Percentiles rank a stretch among this genome's conserved stretches.
These are phyloP conservation scores for Phytophthora aleatoria DNA, from an alignment of 352 stramenopile genomes.

Conservation along the genomic window DNA sequence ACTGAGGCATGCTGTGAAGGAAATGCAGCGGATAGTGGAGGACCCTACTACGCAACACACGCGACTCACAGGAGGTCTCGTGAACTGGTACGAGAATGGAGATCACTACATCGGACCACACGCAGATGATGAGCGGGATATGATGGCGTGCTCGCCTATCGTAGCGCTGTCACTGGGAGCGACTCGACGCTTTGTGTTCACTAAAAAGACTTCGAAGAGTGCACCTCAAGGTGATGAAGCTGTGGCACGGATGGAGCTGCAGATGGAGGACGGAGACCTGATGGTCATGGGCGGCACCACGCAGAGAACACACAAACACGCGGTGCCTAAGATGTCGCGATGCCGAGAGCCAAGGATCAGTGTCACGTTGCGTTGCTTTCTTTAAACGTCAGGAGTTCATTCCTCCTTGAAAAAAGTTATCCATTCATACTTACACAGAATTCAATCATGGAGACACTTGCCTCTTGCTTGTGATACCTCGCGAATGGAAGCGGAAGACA, in stretches of 20 bases:
- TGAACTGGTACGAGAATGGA: slow-evolving; percentile 88
- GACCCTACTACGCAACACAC: slow-evolving; percentile 30
- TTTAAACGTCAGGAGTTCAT: slow-evolving; percentile 18
- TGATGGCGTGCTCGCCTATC: slow-evolving; percentile 60
- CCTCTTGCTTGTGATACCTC: slow-evolving; percentile 15
- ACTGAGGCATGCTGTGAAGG: slow-evolving; percentile 45
- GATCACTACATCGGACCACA: slow-evolving; percentile 86
- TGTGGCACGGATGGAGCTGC: slow-evolving; percentile 47
- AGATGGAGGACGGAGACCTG: slow-evolving; percentile 71
- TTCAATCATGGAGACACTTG: slow-evolving; percentile 5
- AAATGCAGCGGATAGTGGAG: slow-evolving; percentile 51
- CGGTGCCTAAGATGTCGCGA: slow-evolving; percentile 71
- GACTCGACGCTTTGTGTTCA: slow-evolving; percentile 72
- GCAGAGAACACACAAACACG: slow-evolving; percentile 81
- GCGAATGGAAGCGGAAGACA: slow-evolving; percentile 45
- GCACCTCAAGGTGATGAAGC: slow-evolving; percentile 13
- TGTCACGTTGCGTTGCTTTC: slow-evolving; percentile 59
- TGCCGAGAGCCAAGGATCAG: slow-evolving; percentile 50
- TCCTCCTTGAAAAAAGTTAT: slow-evolving; percentile 8
- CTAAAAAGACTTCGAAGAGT: slow-evolving; percentile 35
- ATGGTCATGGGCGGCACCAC: slow-evolving; percentile 83
- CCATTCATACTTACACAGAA: slow-evolving; percentile 16
- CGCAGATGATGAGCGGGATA: slow-evolving; percentile 66
- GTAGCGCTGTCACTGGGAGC: slow-evolving; percentile 75
- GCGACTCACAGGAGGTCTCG: slow-evolving; percentile 52